Evolutionary conservation across 208 protist species (phyloP).

Genomic region (Hexamita inflata): DNA sequence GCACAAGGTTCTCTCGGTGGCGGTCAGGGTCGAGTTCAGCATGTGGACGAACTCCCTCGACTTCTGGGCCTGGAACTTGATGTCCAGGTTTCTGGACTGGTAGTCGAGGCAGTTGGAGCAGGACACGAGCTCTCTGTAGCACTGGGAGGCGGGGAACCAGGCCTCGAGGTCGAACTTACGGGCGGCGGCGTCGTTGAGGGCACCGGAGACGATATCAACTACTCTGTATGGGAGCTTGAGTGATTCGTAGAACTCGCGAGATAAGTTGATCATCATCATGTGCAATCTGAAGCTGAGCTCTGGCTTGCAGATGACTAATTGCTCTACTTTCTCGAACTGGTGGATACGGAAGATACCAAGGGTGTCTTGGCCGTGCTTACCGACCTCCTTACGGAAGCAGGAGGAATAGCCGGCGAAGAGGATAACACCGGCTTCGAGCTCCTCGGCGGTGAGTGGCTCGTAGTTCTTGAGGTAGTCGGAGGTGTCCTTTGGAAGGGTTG

Average conservation of each 20-base stretch:
- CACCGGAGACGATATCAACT: constrained; percentile 74
- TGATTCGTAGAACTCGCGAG: constrained; percentile 73
- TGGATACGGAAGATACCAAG: constrained; percentile 81
- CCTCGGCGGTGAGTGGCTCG: too few relatives aligned
- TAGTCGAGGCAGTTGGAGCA: constrained; percentile 99
- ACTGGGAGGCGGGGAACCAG: constrained; percentile 84
- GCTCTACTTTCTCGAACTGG: constrained; percentile 87
- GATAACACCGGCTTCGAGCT: too few relatives aligned
- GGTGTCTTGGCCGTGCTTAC: constrained; percentile 69
- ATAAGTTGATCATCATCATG: constrained; percentile 67
- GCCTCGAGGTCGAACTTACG: constrained; percentile 99
- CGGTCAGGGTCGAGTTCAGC: constrained; percentile 85
- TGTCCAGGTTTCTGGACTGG: constrained; percentile 68
- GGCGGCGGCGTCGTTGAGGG: constrained; percentile 89
- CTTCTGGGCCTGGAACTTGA: constrained; percentile 44
- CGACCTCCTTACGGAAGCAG: constrained; percentile 97
- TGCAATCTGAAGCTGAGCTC: constrained; percentile 65
- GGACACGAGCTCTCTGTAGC: constrained; percentile 93
- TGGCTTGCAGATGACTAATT: constrained; percentile 68
- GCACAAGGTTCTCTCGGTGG: constrained; percentile 93
- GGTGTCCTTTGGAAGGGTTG: too few relatives aligned
- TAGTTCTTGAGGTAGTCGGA: too few relatives aligned
- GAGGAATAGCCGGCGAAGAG: constrained; percentile 86
- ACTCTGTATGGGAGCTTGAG: constrained; percentile 73
- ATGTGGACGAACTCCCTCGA: constrained; percentile 84